Evolutionary conservation across 768 basidiomycete genomes (phyloP), one percentile per base, ranked within the genome.

Genomic region (Boletus fagicola): DNA sequence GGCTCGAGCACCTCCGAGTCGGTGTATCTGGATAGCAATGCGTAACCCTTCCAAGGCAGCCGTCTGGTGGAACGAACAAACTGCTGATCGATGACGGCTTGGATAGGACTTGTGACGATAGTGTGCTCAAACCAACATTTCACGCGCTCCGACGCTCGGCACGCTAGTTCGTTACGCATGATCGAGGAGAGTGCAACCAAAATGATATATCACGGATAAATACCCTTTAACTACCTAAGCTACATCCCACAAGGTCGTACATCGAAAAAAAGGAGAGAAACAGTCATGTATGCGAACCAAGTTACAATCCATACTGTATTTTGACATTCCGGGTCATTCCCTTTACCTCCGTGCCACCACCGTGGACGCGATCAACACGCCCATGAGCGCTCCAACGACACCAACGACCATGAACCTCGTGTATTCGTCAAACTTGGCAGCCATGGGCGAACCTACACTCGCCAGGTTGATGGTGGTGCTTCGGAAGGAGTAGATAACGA

Each of bases 401-500:
- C 85, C 85, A 18, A 88, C 74, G 30, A 85, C 81, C 15, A 81
- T 80, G 82, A 86, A 85, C 36, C 79, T 80, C 39, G 82, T 82
- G 59, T 83, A 83, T 15, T 84, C 83, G 33, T 79, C 78, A 65
- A 88, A 86, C 12, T 74, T 80, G 47, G 72, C 70, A 18, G 71
- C 68, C 30, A 76, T 60, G 13, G 72, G 68, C 30, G 65, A 62
- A 0, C 67, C 63, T 5, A 69, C 66, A 1, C 68, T 63, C 20
- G 76, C 73, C 38, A 74, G 68, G n/a, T 77, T 74, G 20, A 77
- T 47, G 0, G 77, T 75, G 3, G 74, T 67, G 0, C 82, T 86
- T 6, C 83, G 74, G 70, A 88, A 83, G 0, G 85, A 82, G 68
- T 89, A 90, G 26, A 90, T 57, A 0, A 83, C 79, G 28, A 90